Base-by-base conservation (phyloP, 108 stramenopile species). In the Fistulifera pelliculosa region DNA sequence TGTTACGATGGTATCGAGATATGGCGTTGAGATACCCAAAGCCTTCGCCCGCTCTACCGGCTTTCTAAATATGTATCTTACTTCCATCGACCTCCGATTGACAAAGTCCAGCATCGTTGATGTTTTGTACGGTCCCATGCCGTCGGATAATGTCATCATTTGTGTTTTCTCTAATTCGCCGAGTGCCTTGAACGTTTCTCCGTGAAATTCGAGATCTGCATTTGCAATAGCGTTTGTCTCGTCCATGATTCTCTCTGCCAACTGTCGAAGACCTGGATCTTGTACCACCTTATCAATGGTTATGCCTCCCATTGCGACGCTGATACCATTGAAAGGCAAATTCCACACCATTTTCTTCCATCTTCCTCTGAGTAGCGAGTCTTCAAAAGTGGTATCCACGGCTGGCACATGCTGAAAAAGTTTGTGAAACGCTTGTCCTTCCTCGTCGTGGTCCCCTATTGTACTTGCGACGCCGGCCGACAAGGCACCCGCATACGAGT, bases 261-360 rank as follows among this genome's bases (percentile, higher is more conserved):
- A 71, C 21, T 61, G 42, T 27, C 85, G 67, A 41, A 89, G 58
- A 41, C 80, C 74, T 17, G 73, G 70, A 79, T 93, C 86, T 10
- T 47, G 63, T 18, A 85, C 81, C 41, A 93, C 83, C 45, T 68
- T 74, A 56, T 93, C 92, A 19, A 87, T 71, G 15, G 87, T 87
- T 21, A 90, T 81, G 11, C 92, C 92, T n/a, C 83, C 83, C 87
- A 93, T 85, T 15, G 87, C 86, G 2, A 89, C 86, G 18, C 71
- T 74, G 35, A 93, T 79, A 2, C 87, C 87, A 68, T 81, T 87
- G 58, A 87, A 93, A 8, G 92, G 92, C 15, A 90, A 52, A 63
- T 93, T 93, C 85, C 85, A 93, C n/a, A 77, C 49, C 44, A 60
- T 69, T 52, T 93, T 93, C 60, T 66, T 76, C 92, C 92, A 93